These are phyloP conservation scores for Dactylellina cionopaga DNA, from an alignment of 2,329 filamentous ascomycete species.

Conservation along the genomic window DNA sequence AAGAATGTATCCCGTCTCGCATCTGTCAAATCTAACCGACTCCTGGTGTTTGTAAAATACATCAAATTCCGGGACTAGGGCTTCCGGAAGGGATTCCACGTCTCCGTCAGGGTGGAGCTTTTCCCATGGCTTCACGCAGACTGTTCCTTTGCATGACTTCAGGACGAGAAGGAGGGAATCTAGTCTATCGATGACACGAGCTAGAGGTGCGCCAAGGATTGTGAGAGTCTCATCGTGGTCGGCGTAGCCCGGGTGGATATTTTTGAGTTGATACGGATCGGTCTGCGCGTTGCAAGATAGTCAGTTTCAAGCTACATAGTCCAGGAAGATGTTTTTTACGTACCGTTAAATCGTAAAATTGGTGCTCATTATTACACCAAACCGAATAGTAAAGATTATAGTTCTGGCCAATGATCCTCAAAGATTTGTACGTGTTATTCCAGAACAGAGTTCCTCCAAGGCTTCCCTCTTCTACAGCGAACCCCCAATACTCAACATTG, in stretches of 20 bases:
- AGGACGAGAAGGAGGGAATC: conserved; percentile 70
- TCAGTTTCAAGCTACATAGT: not conserved
- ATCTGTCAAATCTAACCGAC: conserved; percentile 67
- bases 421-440: conserved; percentile 71
- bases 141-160: conserved; percentile 69
- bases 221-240: conserved; percentile 52
- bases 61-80: conserved; percentile 65
- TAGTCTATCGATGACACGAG: conserved; percentile 65
- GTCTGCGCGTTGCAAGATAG: conserved; percentile 59
- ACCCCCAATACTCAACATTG: conserved; percentile 70
- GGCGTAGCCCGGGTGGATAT: conserved; percentile 59
- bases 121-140: conserved; percentile 69
- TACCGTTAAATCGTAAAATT: conserved; percentile 72
- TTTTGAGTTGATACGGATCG: conserved; percentile 67
- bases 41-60: conserved; percentile 66
- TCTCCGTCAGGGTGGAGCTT: conserved; percentile 67
- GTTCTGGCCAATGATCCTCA: conserved; percentile 66
- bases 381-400: conserved; percentile 74
- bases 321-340: conserved; percentile 40
- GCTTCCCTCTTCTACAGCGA: conserved; percentile 60
- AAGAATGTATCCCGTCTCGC: conserved; percentile 68
- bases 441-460: conserved; percentile 20
- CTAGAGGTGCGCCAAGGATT: conserved; percentile 60
- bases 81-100: conserved; percentile 66
- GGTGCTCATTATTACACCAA: conserved; percentile 75